Base-by-base conservation (phyloP, 495 filamentous ascomycete species). In the Aspergillus steynii region DNA sequence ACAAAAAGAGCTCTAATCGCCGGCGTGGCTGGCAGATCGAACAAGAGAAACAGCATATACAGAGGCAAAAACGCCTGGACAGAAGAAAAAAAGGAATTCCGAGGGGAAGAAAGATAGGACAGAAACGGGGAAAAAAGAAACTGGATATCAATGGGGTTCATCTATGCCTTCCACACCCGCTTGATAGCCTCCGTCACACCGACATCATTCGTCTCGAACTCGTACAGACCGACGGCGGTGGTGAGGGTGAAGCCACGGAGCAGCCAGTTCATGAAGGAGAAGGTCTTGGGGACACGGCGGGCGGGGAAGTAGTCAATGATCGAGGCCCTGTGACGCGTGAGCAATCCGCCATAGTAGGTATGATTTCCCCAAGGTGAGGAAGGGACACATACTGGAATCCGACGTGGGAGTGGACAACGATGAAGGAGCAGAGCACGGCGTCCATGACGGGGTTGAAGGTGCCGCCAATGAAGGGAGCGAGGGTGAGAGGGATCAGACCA, bases 161-260 rank as follows among this genome's bases (percentile, higher is more conserved):
- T 74, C 64, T 78, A 81, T 68, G 93, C 93, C 62, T 81, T 88
- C 93, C 93, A 97, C 65, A 96, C 80, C 64, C 89, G 84, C 83
- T 89, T 91, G 61, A 96, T 80, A 31, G 88, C 88, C 82, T 96
- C 93, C 15, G 92, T 96, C 59, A 99, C 69, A 56, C 95, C 95
- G 46, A 99, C 92, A 68, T 99, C 95, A 71, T 96, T 97, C n/a
- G 95, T 99, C 87, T 99, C 93, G 72, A 98, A 97, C 80, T 97
- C 93, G 78, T 98, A 99, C 59, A 97, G 82, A 53, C 93, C 94
- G 65, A 96, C 80, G 29, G 88, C 91, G 46, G 95, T 94, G 54
- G 90, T 77, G 55, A 91, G 77, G 42, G 96, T 96, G 64, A 85
- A 87, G 56, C 80, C 82, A 68, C 90, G 91, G 53, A 97, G 86